Evolutionary conservation across 169 alveolate genomes (phyloP), one percentile per base, ranked within the genome.

Genomic region (Plasmodium falciparum): DNA sequence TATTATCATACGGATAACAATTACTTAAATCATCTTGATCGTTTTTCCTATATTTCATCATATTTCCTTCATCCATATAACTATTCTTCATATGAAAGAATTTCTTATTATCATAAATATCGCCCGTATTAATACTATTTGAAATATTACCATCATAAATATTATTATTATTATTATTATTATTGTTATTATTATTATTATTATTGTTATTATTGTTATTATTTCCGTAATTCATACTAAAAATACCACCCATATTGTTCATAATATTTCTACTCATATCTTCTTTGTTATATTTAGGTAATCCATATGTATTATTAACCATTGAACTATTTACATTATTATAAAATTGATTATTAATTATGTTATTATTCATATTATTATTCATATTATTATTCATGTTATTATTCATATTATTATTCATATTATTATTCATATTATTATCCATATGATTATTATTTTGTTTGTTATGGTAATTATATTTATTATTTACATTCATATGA

Each of bases 11-110:
- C 17, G 29, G 13, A 74, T 26, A 39, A 39, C 47, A 39, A 5
- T 39, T 39, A 39, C 11, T 6, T 2, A 5, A 6, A 39, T 61
- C 50, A 12, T 74, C 88, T 9, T 49, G 45, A n/a, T 12, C 22
- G 9, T 61, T 39, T 15, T 11, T 24, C 45, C 74, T 50, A n/a
- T 54, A 15, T 17, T 74, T 63, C 7, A 63, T 50, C 73, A 17
- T 24, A 61, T 74, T 74, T 13, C 13, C 20, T n/a, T 66, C 59
- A 20, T 65, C 24, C 12, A 61, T 29, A n/a, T 63, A 17, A 62
- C n/a, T 47, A 22, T 26, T 49, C 4, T 71, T 71, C 47, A n/a
- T 11, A 73, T 45, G 24, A 54, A 15, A 26, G 22, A 59, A 17
- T 59, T 20, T 59, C n/a, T 59, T 59, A 15, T 20, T 17, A 59